Base-by-base conservation (phyloP, 768 basidiomycete species). In the Mycena pura region DNA sequence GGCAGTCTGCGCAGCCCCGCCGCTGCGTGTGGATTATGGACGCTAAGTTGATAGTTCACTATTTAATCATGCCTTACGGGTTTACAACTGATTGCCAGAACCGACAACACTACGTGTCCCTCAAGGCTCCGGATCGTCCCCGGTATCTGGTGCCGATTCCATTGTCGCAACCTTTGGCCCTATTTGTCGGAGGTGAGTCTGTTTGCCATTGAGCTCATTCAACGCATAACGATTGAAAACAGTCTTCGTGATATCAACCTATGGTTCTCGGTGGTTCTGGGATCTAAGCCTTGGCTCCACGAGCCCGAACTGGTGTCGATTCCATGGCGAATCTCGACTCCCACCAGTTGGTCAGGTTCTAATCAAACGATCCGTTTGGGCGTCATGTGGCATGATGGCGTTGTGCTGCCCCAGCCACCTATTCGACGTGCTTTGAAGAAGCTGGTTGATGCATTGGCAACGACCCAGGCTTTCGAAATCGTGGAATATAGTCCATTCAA, bases 91-190 rank as follows among this genome's bases (percentile, higher is more conserved):
- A n/a, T n/a, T 15, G 21, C 8, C 22, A 67, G 66, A 67, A 44
- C 59, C 66, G 3, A 67, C 66, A 5, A 64, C 63, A 2, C 36
- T 45, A 40, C 81, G 87, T 28, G 67, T 88, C 6, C 87, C 87
- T 1, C 85, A 82, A 64, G 66, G 73, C 43, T 76, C 78, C 45
- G 73, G 69, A 45, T 65, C 36, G 73, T 79, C 2, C 53, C 72
- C 19, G 82, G 80, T 70, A 74, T 81, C 17, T 54, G 79, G 45
- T 72, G 81, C 70, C 82, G 86, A 44, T 80, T 83, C 61, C 81
- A 88, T 68, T 77, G 78, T 45, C 5, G 82, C 82, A 19, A 82
- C 86, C 15, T 75, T 85, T n/a, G 87, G 87, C 0, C 87, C 87
- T n/a, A 73, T 88, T 67, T 82, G 3, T 68, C 66, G 44, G 76